Percentiles rank a stretch among this genome's conserved stretches.
Evolutionary conservation across 1,284 basidiomycete genomes (phyloP).

Genomic region (Austroboletus novae-zelandiae): DNA sequence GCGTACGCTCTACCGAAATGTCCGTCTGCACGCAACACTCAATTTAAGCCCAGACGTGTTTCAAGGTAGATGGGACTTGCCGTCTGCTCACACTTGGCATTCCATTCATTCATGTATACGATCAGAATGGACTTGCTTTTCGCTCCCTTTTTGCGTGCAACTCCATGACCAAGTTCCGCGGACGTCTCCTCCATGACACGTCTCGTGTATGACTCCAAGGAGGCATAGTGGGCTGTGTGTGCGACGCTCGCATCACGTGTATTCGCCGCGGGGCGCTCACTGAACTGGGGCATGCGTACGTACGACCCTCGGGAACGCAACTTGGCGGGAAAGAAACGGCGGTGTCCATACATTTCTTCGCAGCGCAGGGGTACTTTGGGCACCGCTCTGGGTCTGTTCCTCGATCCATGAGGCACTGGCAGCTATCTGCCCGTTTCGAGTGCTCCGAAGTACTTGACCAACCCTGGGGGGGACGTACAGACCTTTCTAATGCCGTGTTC

Average conservation of each 20-base stretch:
- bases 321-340: constrained; percentile 1
- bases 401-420: constrained; percentile 6
- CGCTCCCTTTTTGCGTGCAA: constrained; percentile 1
- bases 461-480: constrained; percentile 8
- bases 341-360: constrained; percentile 2
- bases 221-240: not conserved
- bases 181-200: constrained; percentile 35
- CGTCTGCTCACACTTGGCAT: constrained; percentile 1
- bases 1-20: constrained; percentile 40
- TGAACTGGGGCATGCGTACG: not conserved
- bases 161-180: constrained; percentile 28
- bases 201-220: constrained; percentile 35
- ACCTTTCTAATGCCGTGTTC: constrained; percentile 6
- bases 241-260: constrained; percentile 5
- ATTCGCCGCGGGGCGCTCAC: constrained; percentile 6
- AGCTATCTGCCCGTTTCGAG: not conserved
- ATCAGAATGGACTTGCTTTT: constrained; percentile 31
- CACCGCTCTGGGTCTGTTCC: not conserved
- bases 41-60: not conserved
- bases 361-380: constrained; percentile 6
- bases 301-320: constrained; percentile 1
- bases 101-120: constrained; percentile 7
- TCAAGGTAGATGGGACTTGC: not conserved
- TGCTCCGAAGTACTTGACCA: constrained; percentile 2
- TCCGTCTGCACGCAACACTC: constrained; percentile 31